Conservation (phyloP, 306 rosid genomes). For the Abrus precatorius region DNA sequence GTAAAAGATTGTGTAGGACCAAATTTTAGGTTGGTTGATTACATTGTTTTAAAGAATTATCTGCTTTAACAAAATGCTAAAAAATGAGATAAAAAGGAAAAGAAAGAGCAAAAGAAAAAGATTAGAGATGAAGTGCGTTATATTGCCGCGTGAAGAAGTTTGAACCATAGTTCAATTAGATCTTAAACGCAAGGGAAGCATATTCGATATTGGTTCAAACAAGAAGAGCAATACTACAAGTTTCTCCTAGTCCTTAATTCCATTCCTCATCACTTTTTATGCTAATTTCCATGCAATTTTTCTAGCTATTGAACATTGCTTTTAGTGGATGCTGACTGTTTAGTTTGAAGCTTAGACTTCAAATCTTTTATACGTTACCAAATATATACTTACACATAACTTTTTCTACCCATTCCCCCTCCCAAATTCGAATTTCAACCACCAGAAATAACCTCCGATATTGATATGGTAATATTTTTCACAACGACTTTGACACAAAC, state of each 20-base stretch:
- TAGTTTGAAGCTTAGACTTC: conserved; percentile 9
- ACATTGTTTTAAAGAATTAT: background rate
- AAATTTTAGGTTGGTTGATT: conserved; percentile 22
- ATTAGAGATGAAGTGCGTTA: conserved; percentile 35
- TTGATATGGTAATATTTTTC: too few species aligned
- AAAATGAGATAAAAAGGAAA: background rate
- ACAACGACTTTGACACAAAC: background rate
- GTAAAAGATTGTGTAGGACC: background rate
- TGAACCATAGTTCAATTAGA: conserved; percentile 23
- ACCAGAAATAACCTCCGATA: too few species aligned
- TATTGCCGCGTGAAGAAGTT: background rate
- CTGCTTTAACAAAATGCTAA: conserved; percentile 7
- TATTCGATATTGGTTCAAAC: conserved; percentile 45
- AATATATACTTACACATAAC: background rate
- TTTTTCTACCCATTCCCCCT: too few species aligned
- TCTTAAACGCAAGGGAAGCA: conserved; percentile 49
- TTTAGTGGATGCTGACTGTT: conserved; percentile 23
- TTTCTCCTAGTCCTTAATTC: conserved; percentile 37
- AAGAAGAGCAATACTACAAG: conserved; percentile 36
- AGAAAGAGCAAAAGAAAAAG: background rate
- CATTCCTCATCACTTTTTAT: conserved; percentile 3
- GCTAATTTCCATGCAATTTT: conserved; percentile 23
- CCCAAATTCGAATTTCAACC: too few species aligned
- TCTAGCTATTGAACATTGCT: conserved; percentile 1
- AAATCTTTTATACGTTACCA: background rate